Conservation (phyloP, 1,139 yeast genomes). For the Starmera stellimalicola region DNA sequence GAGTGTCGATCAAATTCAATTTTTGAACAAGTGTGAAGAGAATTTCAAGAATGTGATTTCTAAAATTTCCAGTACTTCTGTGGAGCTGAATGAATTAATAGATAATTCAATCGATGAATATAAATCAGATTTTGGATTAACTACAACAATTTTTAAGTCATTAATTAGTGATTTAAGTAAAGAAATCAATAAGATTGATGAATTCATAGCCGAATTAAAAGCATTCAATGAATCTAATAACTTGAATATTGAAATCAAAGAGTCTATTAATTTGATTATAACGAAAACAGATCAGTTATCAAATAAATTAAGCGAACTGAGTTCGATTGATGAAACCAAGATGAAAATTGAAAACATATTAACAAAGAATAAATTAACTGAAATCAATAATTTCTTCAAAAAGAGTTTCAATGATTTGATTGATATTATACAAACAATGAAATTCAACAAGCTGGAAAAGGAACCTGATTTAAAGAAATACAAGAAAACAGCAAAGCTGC, state of each 20-base stretch:
- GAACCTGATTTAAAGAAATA: slow-evolving; percentile 13
- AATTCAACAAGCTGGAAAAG: slow-evolving; percentile 5
- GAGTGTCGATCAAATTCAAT: slow-evolving; percentile 9
- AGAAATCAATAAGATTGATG: slow-evolving; percentile 7
- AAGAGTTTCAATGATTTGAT: neutral
- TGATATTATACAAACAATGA: neutral
- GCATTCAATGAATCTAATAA: slow-evolving; percentile 6
- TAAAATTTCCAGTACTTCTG: neutral
- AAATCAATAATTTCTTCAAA: neutral
- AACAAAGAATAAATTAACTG: slow-evolving; percentile 7
- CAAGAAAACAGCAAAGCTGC: slow-evolving; percentile 5
- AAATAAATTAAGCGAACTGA: neutral
- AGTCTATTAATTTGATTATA: neutral
- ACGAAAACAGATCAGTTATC: neutral
- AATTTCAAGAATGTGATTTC: slow-evolving; percentile 1
- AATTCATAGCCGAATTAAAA: slow-evolving; percentile 7
- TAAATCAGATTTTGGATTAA: neutral
- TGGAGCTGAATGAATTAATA: neutral
- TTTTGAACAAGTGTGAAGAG: slow-evolving; percentile 3
- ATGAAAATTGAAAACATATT: slow-evolving; percentile 1
- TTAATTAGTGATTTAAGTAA: slow-evolving; percentile 3
- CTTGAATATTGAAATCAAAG: neutral
- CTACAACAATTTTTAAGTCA: neutral
- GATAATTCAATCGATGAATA: neutral
- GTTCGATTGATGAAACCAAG: neutral